Base-by-base conservation (phyloP, 2,329 filamentous ascomycete species). In the Dothideomycetes sp. region DNA sequence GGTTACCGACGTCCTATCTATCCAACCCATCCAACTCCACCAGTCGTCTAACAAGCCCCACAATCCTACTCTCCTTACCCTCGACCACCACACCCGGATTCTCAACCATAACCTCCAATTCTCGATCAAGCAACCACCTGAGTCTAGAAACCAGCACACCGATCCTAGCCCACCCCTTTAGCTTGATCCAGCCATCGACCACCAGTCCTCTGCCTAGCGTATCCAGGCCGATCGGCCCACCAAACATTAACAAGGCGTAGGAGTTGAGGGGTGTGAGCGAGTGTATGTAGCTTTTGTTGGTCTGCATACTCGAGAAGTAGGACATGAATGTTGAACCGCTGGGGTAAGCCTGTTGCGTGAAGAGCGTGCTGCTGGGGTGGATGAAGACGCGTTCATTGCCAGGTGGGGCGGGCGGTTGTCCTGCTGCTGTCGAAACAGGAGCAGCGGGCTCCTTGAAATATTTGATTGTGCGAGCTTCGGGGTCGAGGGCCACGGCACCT, bases 221-320 rank as follows among this genome's bases (percentile, higher is more conserved):
- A 61, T 96, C 91, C 3, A 96, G 75, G 44, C 79, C 76, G 37
- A 96, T 86, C 2, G 77, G 70, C 0, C 91, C 91, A 1, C 81
- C 83, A 61, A 98, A 96, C 42, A 98, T 72, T 18, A 98, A 75
- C 24, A 95, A 68, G 0, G 82, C 82, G 58, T 89, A 96, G 0
- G 83, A 79, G 53, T 94, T 95, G 60, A 95, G 89, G 1, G 91
- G 91, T 11, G 89, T 96, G 34, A 95, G 63, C 53, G 96, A 89
- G 16, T 89, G 71, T 17, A 96, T 77, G 56, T 94, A 96, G 2
- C 94, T 77, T 65, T 96, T 96, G 56, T 76, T 83, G 1, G 88
- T 96, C 3, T 83, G 79, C 64, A 96, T 91, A 61, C 94, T 87
- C 38, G 75, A 84, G 60, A 95, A 95, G 60, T 94, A 96, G 38